These are phyloP conservation scores for Phaeosphaeriaceae sp. DNA, from an alignment of 2,329 filamentous ascomycete genomes.

Conservation along the genomic window DNA sequence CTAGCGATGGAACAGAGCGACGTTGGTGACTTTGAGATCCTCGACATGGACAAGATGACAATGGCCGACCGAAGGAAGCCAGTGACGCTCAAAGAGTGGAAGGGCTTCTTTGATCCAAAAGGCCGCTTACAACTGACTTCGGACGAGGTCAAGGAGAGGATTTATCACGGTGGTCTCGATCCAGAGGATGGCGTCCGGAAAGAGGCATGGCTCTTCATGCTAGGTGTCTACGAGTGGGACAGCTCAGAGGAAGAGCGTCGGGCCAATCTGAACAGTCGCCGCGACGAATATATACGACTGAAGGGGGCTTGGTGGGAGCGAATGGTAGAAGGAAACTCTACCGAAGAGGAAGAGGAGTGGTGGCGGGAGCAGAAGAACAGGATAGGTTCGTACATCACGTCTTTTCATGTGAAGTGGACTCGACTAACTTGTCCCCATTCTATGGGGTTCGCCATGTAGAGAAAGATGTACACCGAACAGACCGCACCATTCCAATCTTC, in stretches of 20 bases:
- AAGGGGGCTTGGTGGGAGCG: slow-evolving; percentile 98
- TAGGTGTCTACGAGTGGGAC: slow-evolving; percentile 93
- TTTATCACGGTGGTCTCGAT: slow-evolving; percentile 93
- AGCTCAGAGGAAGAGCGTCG: slow-evolving; percentile 85
- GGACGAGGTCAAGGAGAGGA: slow-evolving; percentile 94
- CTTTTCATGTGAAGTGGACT: slow-evolving; percentile 1
- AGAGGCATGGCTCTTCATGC: slow-evolving; percentile 93
- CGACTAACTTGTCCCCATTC: slow-evolving; percentile 60
- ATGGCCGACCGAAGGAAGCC: slow-evolving; percentile 78
- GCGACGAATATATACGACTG: slow-evolving; percentile 92
- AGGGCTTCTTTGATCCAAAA: slow-evolving; percentile 82
- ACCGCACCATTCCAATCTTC: slow-evolving; percentile 93
- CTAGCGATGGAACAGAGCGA: slow-evolving; percentile 93
- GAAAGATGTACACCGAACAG: slow-evolving; percentile 97
- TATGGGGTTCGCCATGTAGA: slow-evolving; percentile 70
- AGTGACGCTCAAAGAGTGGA: slow-evolving; percentile 86
- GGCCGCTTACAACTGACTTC: slow-evolving; percentile 80
- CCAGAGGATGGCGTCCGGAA: slow-evolving; percentile 90
- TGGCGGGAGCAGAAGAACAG: slow-evolving; percentile 93
- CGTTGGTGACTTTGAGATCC: slow-evolving; percentile 92
- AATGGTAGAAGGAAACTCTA: slow-evolving; percentile 80
- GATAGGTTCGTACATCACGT: slow-evolving; percentile 73
- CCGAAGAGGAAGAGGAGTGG: slow-evolving; percentile 86
- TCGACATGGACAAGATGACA: slow-evolving; percentile 79
- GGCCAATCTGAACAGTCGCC: slow-evolving; percentile 80